phyloP scores from a whole-genome alignment of 305 asterid species.

The Striga hermonthica region DNA sequence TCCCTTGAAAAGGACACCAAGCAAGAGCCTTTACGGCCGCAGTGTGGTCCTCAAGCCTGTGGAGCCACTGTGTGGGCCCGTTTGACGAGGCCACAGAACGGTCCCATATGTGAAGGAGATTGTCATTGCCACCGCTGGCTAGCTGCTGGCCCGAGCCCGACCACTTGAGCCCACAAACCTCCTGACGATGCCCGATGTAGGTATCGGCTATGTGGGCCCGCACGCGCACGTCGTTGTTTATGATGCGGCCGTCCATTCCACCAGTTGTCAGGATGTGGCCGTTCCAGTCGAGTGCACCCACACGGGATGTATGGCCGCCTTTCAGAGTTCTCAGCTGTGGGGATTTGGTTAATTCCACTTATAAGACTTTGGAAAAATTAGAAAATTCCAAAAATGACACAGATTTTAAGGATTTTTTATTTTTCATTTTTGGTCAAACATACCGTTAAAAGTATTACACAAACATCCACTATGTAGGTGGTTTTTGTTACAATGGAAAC shows the following conservation, averaged over 20 bases:
- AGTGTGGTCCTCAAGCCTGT: slow-evolving; percentile 77
- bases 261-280: slow-evolving; percentile 67
- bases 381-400: too few relatives aligned
- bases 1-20: slow-evolving; percentile 93
- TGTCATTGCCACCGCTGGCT: slow-evolving; percentile 88
- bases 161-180: slow-evolving; percentile 89
- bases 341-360: too few relatives aligned
- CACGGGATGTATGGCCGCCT: slow-evolving; percentile 65
- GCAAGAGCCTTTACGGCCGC: slow-evolving; percentile 92
- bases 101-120: slow-evolving; percentile 83
- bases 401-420: too few relatives aligned
- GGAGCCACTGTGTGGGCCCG: slow-evolving; percentile 66
- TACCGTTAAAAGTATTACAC: too few relatives aligned
- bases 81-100: slow-evolving; percentile 54
- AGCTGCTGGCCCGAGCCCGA: slow-evolving; percentile 82
- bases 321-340: slow-evolving; percentile 70
- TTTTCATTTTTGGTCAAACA: too few relatives aligned
- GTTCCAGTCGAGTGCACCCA: slow-evolving; percentile 89
- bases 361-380: too few relatives aligned
- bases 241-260: slow-evolving; percentile 76
- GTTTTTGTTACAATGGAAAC: too few relatives aligned
- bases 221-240: slow-evolving; percentile 77
- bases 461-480: too few relatives aligned
- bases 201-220: slow-evolving; percentile 62
- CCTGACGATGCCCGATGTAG: slow-evolving; percentile 73